A percentile compares a stretch with the other conserved stretches of the same genome.
phyloP scores from a whole-genome alignment of 352 stramenopile genomes.

The Phytophthora agathidicida region DNA sequence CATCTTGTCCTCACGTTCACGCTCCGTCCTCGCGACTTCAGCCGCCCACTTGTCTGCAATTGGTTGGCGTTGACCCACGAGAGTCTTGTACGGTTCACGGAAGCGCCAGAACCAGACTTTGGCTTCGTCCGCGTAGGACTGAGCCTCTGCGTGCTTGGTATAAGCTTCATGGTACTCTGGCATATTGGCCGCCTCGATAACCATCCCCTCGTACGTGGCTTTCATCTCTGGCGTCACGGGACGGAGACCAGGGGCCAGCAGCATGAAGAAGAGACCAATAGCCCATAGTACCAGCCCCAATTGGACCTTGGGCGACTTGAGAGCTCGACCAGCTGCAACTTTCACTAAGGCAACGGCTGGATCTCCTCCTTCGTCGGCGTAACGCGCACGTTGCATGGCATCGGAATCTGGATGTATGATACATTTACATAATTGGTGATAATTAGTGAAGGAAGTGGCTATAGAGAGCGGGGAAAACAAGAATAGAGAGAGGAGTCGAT shows the following conservation, averaged over 20 bases:
- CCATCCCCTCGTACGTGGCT: slow-evolving; percentile 73
- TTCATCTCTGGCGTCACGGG: slow-evolving; percentile 81
- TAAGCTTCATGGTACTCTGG: slow-evolving; percentile 81
- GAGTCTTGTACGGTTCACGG: slow-evolving; percentile 69
- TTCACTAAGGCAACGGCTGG: slow-evolving; percentile 61
- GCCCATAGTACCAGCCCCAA: slow-evolving; percentile 71
- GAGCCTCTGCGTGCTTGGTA: slow-evolving; percentile 51
- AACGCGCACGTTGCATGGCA: slow-evolving; percentile 35
- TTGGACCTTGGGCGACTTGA: slow-evolving; percentile 69
- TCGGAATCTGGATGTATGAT: slow-evolving; percentile 24
- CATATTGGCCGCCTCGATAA: slow-evolving; percentile 79
- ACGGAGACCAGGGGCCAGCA: slow-evolving; percentile 64
- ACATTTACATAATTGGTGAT: slow-evolving; percentile 2
- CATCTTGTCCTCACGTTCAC: slow-evolving; percentile 70
- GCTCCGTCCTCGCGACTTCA: slow-evolving; percentile 63
- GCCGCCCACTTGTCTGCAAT: slow-evolving; percentile 65
- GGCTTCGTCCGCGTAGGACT: slow-evolving; percentile 64
- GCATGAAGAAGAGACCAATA: slow-evolving; percentile 86
- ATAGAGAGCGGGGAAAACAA: background rate
- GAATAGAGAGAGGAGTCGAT: slow-evolving; percentile 1
- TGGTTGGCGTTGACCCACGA: slow-evolving; percentile 61
- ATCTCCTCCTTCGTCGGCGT: slow-evolving; percentile 32
- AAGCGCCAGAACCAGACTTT: slow-evolving; percentile 91
- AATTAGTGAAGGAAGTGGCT: slow-evolving; percentile 13
- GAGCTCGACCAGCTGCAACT: slow-evolving; percentile 51